Percentiles rank a stretch among this genome's conserved stretches.
phyloP scores from a whole-genome alignment of 106 monocot species.

The Acorus gramineus region DNA sequence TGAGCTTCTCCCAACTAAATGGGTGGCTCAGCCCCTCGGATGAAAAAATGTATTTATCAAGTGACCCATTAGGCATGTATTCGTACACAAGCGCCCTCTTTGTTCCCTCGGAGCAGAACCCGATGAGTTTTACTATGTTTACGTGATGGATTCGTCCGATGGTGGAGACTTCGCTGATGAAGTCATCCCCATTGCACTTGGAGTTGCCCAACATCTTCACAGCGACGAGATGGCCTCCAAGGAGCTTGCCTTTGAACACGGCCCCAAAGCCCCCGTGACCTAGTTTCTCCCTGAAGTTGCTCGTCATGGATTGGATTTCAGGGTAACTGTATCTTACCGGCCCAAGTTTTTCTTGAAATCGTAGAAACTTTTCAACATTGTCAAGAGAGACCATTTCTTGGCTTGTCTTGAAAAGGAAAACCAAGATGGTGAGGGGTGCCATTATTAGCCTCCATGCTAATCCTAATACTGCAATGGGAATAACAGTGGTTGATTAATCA shows the following conservation, averaged over 20 bases:
- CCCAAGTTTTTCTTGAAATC: slow-evolving; percentile 15
- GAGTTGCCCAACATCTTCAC: slow-evolving; percentile 28
- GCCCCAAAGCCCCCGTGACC: slow-evolving; percentile 47
- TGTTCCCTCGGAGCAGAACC: slow-evolving; percentile 40
- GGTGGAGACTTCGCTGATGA: slow-evolving; percentile 50
- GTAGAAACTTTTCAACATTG: slow-evolving; percentile 41
- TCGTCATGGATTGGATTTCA: slow-evolving; percentile 26
- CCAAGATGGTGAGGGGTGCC: slow-evolving; percentile 11
- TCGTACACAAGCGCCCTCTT: slow-evolving; percentile 34
- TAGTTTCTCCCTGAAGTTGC: slow-evolving; percentile 34
- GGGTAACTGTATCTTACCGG: slow-evolving; percentile 35
- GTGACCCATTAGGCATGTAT: slow-evolving; percentile 39
- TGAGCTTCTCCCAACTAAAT: slow-evolving; percentile 1
- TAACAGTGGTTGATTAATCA: too few relatives aligned
- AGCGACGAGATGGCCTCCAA: slow-evolving; percentile 17
- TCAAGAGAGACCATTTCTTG: slow-evolving; percentile 8
- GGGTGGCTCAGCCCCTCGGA: neutral
- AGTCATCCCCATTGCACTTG: slow-evolving; percentile 29
- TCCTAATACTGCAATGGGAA: too few relatives aligned
- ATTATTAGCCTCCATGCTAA: slow-evolving; percentile 19
- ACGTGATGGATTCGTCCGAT: slow-evolving; percentile 45
- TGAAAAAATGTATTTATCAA: slow-evolving; percentile 26
- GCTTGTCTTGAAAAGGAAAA: slow-evolving; percentile 26
- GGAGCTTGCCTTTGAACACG: slow-evolving; percentile 28
- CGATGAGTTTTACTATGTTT: slow-evolving; percentile 32